Evolutionary conservation across 345 rosid genomes (phyloP).

Genomic region (Boechera divaricarpa): DNA sequence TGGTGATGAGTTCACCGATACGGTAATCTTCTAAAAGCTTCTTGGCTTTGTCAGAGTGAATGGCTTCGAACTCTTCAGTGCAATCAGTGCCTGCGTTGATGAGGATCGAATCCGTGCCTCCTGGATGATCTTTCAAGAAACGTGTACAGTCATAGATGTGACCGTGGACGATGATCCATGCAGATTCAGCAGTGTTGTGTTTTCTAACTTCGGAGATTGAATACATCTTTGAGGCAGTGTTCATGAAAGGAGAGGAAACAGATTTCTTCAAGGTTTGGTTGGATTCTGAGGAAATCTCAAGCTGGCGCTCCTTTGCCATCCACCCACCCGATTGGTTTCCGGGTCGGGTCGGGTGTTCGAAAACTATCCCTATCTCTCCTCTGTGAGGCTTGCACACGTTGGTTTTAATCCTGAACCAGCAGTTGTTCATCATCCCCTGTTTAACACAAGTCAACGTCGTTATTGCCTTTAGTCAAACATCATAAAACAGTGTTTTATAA

Average conservation of each 20-base stretch:
- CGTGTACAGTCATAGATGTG: constrained; percentile 90
- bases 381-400: constrained; percentile 76
- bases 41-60: constrained; percentile 93
- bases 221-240: constrained; percentile 64
- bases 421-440: constrained; percentile 99
- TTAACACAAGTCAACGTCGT: constrained; percentile 29
- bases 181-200: constrained; percentile 75
- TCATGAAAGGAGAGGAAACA: constrained; percentile 81
- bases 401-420: constrained; percentile 89
- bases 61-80: constrained; percentile 94
- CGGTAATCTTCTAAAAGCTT: constrained; percentile 75
- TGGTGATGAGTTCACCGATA: constrained; percentile 72
- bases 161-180: constrained; percentile 95
- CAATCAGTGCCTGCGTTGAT: constrained; percentile 93
- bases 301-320: constrained; percentile 90
- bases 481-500: background rate
- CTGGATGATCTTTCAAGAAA: constrained; percentile 92
- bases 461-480: constrained; percentile 18
- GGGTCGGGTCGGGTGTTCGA: constrained; percentile 92
- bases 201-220: constrained; percentile 70
- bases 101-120: constrained; percentile 83
- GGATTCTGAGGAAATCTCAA: constrained; percentile 61
- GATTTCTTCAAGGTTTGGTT: constrained; percentile 70
- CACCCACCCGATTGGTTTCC: constrained; percentile 97
- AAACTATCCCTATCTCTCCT: constrained; percentile 92